Conservation (phyloP, 176 grass and related monocot genomes). For the Rhipidocladum racemiflorum region DNA sequence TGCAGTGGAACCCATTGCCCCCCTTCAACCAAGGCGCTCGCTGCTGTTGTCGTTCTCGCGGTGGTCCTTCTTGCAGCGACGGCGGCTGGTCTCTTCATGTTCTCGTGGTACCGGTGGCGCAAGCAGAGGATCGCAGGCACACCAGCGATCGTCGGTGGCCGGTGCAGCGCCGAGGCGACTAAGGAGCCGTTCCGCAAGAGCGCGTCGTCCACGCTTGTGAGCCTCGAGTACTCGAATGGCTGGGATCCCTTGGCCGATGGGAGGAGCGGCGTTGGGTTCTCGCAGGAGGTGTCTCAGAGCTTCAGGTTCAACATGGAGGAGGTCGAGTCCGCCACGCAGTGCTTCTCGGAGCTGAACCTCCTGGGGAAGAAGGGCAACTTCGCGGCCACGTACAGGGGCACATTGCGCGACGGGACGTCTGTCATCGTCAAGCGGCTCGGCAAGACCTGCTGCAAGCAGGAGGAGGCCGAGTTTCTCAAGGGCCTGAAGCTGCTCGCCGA, state of each 20-base stretch:
- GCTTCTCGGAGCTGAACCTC: constrained; percentile 83
- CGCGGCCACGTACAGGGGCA: constrained; percentile 62
- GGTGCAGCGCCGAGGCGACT: constrained; percentile 20
- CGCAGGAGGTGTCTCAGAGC: constrained; percentile 57
- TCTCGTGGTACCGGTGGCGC: constrained; percentile 51
- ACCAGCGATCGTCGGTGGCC: neutral
- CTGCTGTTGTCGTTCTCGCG: constrained; percentile 37
- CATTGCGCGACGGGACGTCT: constrained; percentile 66
- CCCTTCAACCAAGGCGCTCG: constrained; percentile 53
- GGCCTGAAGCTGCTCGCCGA: constrained; percentile 59
- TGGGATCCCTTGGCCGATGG: constrained; percentile 86
- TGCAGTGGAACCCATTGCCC: constrained; percentile 45
- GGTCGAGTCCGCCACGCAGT: constrained; percentile 85
- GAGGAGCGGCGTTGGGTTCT: constrained; percentile 31
- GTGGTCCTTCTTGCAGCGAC: constrained; percentile 41
- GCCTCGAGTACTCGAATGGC: constrained; percentile 75
- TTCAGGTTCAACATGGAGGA: constrained; percentile 78
- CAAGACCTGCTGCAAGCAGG: constrained; percentile 88
- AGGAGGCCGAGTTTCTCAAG: constrained; percentile 76
- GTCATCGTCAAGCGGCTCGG: constrained; percentile 67
- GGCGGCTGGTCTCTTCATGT: constrained; percentile 43
- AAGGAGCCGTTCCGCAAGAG: constrained; percentile 49
- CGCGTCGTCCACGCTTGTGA: constrained; percentile 70
- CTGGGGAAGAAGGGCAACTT: constrained; percentile 54
- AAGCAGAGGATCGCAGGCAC: constrained; percentile 32